Percentiles rank a stretch among this genome's conserved stretches.
Evolutionary conservation across 2,329 filamentous ascomycete genomes (phyloP).

Genomic region (Alternaria gansuensis): DNA sequence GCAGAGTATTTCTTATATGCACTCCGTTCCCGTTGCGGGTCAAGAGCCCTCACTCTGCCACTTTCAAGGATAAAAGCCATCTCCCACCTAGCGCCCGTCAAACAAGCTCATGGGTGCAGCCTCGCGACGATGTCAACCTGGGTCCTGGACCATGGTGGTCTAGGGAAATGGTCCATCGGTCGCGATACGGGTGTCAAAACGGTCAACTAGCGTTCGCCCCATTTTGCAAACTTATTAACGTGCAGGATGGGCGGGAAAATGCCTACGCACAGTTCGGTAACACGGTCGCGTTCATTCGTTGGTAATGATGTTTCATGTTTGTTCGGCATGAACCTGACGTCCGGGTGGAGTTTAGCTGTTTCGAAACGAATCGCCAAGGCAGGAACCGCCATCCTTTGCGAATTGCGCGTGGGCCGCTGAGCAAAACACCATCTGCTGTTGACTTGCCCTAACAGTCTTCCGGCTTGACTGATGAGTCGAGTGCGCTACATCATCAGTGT

Average conservation of each 20-base stretch:
- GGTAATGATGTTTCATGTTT: conserved; percentile 15
- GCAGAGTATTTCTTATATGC: conserved; percentile 24
- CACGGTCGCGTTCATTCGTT: conserved; percentile 20
- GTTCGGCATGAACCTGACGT: conserved; percentile 27
- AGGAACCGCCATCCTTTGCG: conserved; percentile 12
- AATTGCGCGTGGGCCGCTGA: conserved; percentile 17
- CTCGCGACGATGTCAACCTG: conserved; percentile 17
- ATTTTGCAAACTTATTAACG: conserved; percentile 39
- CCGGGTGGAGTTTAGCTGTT: conserved; percentile 28
- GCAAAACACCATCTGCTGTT: conserved; percentile 9
- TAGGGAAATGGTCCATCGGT: conserved; percentile 26
- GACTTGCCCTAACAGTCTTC: neutral
- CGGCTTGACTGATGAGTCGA: neutral
- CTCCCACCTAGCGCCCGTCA: conserved; percentile 14
- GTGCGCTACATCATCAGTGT: neutral
- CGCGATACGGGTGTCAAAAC: conserved; percentile 29
- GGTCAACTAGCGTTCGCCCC: conserved; percentile 25
- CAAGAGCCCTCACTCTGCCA: conserved; percentile 34
- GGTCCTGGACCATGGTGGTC: conserved; percentile 19
- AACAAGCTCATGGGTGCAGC: conserved; percentile 25
- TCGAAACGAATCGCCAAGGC: conserved; percentile 34
- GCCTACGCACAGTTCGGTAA: conserved; percentile 16
- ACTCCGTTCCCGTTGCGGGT: conserved; percentile 25
- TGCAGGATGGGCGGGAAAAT: conserved; percentile 27
- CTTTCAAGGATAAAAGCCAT: conserved; percentile 20